Base-by-base conservation (phyloP, 768 basidiomycete genomes). In the Agaricus blazei region DNA sequence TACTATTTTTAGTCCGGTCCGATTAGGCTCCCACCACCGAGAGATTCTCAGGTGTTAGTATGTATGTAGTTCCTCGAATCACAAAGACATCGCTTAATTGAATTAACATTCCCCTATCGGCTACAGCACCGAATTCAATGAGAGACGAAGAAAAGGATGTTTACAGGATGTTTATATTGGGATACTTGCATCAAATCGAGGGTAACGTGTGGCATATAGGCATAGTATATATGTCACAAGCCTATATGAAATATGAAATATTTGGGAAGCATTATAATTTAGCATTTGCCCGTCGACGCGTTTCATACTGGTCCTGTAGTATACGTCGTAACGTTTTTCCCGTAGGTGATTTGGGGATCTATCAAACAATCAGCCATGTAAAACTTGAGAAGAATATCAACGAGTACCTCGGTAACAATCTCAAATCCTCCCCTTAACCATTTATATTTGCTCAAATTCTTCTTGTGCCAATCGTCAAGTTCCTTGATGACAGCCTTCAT, bases 311-410 rank as follows among this genome's bases (percentile, higher is more conserved):
- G 9, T 87, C 85, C 56, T 83, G 80, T 54, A 91, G 66, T 2
- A 76, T 71, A 23, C 87, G 72, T 5, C 87, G 76, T 48, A 90
- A 64, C 1, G 81, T 79, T 69, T 90, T 90, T 2, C 89, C 89
- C 3, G 85, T 88, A 0, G 85, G 83, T 0, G 78, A 79, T 61
- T 88, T 90, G 1, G 88, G 88, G 45, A 90, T 84, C 87, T 87
- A 49, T 26, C 11, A 19, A 52, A 36, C 24, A 19, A 45, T 11
- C 19, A 38, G 34, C 34, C 15, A 54, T 15, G 4, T 24, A 47
- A 29, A 31, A 27, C 6, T 9, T 8, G n/a, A 37, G 19, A 9
- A 41, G 34, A 48, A 24, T 42, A 14, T 42, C 2, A 27, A 48
- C 24, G 68, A 80, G 12, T 36, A 86, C 89, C 75, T 84, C 72